phyloP scores from a whole-genome alignment of 495 filamentous ascomycete species.

The Penicillium atrosanguineum region DNA sequence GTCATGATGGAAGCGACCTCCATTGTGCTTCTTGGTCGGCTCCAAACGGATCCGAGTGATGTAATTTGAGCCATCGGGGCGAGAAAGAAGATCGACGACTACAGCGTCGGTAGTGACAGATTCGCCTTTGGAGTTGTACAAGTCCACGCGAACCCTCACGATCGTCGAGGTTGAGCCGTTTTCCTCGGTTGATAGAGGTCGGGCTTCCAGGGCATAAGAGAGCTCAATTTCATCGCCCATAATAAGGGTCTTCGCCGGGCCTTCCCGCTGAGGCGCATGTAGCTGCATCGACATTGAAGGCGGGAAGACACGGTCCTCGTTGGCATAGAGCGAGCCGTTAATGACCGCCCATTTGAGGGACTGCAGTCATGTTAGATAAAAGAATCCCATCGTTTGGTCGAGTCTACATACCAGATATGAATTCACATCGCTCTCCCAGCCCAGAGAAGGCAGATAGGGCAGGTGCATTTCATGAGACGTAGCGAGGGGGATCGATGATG shows the following conservation, averaged over 20 bases:
- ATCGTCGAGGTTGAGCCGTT: slow-evolving; percentile 10
- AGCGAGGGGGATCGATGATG: slow-evolving; percentile 15
- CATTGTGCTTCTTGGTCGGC: slow-evolving; percentile 7
- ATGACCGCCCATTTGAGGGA: slow-evolving; percentile 39
- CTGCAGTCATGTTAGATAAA: slow-evolving; percentile 17
- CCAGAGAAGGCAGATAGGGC: slow-evolving; percentile 21
- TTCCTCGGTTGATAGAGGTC: slow-evolving; percentile 21
- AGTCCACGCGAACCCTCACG: slow-evolving; percentile 25
- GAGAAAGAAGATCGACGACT: slow-evolving; percentile 16
- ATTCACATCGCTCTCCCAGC: slow-evolving; percentile 8
- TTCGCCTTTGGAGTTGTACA: slow-evolving; percentile 25
- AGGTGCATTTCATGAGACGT: slow-evolving; percentile 26
- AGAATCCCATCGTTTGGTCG: not conserved
- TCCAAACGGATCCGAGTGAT: slow-evolving; percentile 25
- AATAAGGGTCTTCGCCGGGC: not conserved
- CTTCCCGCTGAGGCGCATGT: slow-evolving; percentile 22
- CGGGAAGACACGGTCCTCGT: slow-evolving; percentile 45
- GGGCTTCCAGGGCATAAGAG: slow-evolving; percentile 27
- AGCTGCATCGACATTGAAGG: slow-evolving; percentile 33
- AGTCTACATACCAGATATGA: slow-evolving; percentile 24
- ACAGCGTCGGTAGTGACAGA: slow-evolving; percentile 20
- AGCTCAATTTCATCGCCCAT: slow-evolving; percentile 17
- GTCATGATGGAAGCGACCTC: not conserved
- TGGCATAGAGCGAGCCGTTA: slow-evolving; percentile 41
- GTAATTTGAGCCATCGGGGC: slow-evolving; percentile 14